phyloP scores from a whole-genome alignment of 306 rosid genomes.

The Lupinus albus region DNA sequence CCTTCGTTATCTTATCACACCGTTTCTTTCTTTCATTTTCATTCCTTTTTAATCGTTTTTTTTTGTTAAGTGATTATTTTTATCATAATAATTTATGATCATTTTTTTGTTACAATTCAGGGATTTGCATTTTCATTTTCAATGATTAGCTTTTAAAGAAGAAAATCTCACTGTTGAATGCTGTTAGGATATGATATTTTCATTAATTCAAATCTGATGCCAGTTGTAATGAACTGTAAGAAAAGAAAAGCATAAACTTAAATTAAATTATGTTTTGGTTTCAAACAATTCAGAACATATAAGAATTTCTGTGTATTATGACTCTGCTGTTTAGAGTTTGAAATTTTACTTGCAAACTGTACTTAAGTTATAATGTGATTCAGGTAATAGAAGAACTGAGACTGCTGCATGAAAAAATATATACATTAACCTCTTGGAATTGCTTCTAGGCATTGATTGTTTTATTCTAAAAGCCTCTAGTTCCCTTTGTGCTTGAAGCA shows the following conservation, averaged over 20 bases:
- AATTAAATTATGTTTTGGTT: background rate
- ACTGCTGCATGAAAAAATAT: conserved; percentile 23
- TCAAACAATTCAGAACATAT: background rate
- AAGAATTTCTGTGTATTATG: background rate
- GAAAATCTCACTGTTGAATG: background rate
- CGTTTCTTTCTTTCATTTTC: too few species aligned
- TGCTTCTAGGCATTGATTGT: conserved; percentile 24
- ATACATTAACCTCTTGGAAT: background rate
- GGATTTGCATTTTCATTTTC: background rate
- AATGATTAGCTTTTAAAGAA: background rate
- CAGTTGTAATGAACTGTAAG: background rate
- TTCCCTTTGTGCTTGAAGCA: conserved; percentile 13
- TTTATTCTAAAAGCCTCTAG: conserved; percentile 27
- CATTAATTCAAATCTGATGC: background rate
- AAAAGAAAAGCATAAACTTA: background rate
- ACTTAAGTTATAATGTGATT: conserved; percentile 15
- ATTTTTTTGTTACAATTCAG: background rate
- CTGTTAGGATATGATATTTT: background rate
- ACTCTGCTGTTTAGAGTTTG: background rate
- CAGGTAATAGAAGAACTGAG: conserved; percentile 31
- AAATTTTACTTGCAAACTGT: conserved; percentile 14
- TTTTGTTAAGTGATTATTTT: background rate
- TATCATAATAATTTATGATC: background rate
- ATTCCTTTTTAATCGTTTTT: background rate
- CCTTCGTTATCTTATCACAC: background rate